These are phyloP conservation scores for Corylus avellana DNA, from an alignment of 306 rosid genomes.

Conservation along the genomic window DNA sequence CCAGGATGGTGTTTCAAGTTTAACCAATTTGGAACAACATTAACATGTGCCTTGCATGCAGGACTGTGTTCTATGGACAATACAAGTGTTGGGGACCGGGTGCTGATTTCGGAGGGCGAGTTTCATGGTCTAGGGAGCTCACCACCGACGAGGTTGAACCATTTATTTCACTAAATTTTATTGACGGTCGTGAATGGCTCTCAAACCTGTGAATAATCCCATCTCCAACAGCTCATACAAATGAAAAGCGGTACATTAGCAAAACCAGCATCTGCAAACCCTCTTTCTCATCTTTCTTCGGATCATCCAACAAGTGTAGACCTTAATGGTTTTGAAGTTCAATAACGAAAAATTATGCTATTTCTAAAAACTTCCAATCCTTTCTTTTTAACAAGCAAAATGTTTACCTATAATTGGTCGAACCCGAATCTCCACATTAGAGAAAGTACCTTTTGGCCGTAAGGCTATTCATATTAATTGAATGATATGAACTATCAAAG, in stretches of 20 bases:
- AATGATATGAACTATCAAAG: not conserved
- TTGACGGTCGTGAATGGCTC: constrained; percentile 56
- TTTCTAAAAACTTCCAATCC: not conserved
- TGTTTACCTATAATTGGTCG: not conserved
- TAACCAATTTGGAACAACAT: not conserved
- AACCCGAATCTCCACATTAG: not conserved
- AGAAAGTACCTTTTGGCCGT: too few relatives aligned
- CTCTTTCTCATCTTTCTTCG: not conserved
- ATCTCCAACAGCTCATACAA: not conserved
- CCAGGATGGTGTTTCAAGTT: not conserved
- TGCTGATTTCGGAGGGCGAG: constrained; percentile 64
- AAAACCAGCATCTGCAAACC: not conserved
- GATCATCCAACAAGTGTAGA: not conserved
- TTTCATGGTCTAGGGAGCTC: constrained; percentile 78
- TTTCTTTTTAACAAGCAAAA: not conserved
- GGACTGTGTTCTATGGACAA: constrained; percentile 83
- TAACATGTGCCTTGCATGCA: constrained; percentile 46
- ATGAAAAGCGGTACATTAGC: not conserved
- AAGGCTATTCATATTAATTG: not conserved
- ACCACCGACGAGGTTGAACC: constrained; percentile 66
- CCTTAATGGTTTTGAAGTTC: not conserved
- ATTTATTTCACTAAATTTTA: constrained; percentile 58
- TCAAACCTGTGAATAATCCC: not conserved
- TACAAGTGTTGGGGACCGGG: constrained; percentile 76
- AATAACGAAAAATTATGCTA: too few relatives aligned